Evolutionary conservation across 2,329 filamentous ascomycete species (phyloP).

Genomic region (Cladosporium sp.): DNA sequence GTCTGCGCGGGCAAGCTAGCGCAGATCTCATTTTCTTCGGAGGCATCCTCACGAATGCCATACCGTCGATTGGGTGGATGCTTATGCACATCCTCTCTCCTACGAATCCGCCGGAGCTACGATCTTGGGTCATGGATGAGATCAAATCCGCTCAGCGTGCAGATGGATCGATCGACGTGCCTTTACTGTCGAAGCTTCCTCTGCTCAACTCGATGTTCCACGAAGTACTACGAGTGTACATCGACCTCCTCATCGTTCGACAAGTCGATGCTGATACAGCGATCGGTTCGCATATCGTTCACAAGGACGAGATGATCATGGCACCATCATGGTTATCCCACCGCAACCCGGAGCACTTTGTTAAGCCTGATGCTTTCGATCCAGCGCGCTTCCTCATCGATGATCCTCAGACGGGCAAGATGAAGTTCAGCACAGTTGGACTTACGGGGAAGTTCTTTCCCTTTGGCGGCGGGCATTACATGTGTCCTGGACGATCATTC

Average conservation of each 20-base stretch:
- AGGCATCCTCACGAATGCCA: slow-evolving; percentile 25
- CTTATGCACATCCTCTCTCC: slow-evolving; percentile 27
- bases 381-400: slow-evolving; percentile 21
- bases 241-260: slow-evolving; percentile 24
- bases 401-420: slow-evolving; percentile 18
- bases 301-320: slow-evolving; percentile 19
- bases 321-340: slow-evolving; percentile 23
- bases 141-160: slow-evolving; percentile 13
- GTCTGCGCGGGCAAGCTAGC: slow-evolving; percentile 14
- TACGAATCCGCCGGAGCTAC: slow-evolving; percentile 15
- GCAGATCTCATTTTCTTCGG: slow-evolving; percentile 25
- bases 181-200: slow-evolving; percentile 20
- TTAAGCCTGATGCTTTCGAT: slow-evolving; percentile 18
- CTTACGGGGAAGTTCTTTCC: slow-evolving; percentile 27
- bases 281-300: slow-evolving; percentile 11
- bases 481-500: slow-evolving; percentile 19
- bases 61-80: slow-evolving; percentile 27
- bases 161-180: slow-evolving; percentile 21
- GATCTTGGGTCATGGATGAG: slow-evolving; percentile 21
- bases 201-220: slow-evolving; percentile 29
- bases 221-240: slow-evolving; percentile 27
- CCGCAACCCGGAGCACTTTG: slow-evolving; percentile 19
- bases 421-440: slow-evolving; percentile 22
- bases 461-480: slow-evolving; percentile 22
- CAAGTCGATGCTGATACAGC: slow-evolving; percentile 13